Conservation (phyloP, 495 filamentous ascomycete genomes). For the Penicillium malachiteum region DNA sequence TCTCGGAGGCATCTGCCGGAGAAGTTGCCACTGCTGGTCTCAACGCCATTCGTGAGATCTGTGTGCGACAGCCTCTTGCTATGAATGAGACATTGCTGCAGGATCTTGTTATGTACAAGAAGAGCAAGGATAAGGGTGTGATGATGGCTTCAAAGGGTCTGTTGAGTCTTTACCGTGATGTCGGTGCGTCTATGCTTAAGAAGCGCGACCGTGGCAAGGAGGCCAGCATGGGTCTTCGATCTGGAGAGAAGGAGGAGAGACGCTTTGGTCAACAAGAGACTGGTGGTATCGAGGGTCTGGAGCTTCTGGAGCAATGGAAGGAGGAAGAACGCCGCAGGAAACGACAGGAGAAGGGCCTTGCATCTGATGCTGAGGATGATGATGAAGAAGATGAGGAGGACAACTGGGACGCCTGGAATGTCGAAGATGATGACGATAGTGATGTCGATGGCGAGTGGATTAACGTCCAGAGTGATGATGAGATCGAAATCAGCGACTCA, state of each 20-base stretch:
- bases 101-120: constrained; percentile 92
- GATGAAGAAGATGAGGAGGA: constrained; percentile 64
- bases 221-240: constrained; percentile 77
- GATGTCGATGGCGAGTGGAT: constrained; percentile 90
- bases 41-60: constrained; percentile 93
- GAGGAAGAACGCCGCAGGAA: constrained; percentile 78
- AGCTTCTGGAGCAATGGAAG: constrained; percentile 91
- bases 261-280: constrained; percentile 75
- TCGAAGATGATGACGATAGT: constrained; percentile 70
- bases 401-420: constrained; percentile 80
- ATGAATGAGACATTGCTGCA: constrained; percentile 96
- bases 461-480: constrained; percentile 78
- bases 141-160: constrained; percentile 96
- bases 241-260: constrained; percentile 65
- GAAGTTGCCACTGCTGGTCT: constrained; percentile 92
- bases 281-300: constrained; percentile 88
- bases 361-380: constrained; percentile 53
- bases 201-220: constrained; percentile 90
- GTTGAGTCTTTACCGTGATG: constrained; percentile 84
- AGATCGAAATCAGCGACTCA: constrained; percentile 72
- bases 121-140: constrained; percentile 95
- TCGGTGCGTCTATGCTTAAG: constrained; percentile 84
- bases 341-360: constrained; percentile 61
- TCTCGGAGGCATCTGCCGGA: constrained; percentile 86
- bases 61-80: constrained; percentile 84